Base-by-base conservation (phyloP, 2,329 filamentous ascomycete species). In the Colletotrichum karsti region DNA sequence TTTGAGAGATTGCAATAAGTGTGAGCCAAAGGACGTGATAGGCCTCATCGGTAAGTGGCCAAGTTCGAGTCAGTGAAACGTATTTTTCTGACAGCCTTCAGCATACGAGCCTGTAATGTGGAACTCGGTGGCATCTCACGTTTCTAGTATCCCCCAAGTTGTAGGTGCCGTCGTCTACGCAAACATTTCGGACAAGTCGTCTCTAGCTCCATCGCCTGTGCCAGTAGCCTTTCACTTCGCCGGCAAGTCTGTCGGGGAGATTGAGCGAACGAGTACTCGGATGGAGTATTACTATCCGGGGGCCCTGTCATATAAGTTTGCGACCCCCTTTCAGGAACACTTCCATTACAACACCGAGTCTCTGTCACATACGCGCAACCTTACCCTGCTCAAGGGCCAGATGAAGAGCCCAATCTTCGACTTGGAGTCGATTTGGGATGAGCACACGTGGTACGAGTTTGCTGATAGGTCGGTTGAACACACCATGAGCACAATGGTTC, bases 401-500 rank as follows among this genome's bases (percentile, higher is more conserved):
- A 79, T 92, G 7, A 80, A 81, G 0, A 92, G 92, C 0, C 92
- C 92, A 0, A 86, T 84, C 67, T 93, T 94, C 73, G 91, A 94
- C 72, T 85, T 94, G 10, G 92, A 94, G 74, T 85, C 85, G 1
- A 90, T 94, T 54, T 95, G 92, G 92, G 91, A 93, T 7, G 91
- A 94, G 77, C 92, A 95, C 75, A 92, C 90, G 0, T 84, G 85
- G 50, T 91, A 87, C 71, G 91, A 94, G 75, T 94, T 95, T 75
- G 88, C 78, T 1, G 88, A 90, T 59, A 85, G 91, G n/a, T 88
- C 88, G 2, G 91, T 93, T 0, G 88, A 88, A 70, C 87, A 89
- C 69, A 94, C 92, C 0, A 94, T 95, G 92, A 84, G 83, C 15
- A 94, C 92, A 0, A 94, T 95, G 92, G 91, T 94, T 2, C 84